Percentiles rank a stretch among this genome's conserved stretches.
phyloP scores from a whole-genome alignment of 371 early-diverging fungal species.

The Mortierella sp. region DNA sequence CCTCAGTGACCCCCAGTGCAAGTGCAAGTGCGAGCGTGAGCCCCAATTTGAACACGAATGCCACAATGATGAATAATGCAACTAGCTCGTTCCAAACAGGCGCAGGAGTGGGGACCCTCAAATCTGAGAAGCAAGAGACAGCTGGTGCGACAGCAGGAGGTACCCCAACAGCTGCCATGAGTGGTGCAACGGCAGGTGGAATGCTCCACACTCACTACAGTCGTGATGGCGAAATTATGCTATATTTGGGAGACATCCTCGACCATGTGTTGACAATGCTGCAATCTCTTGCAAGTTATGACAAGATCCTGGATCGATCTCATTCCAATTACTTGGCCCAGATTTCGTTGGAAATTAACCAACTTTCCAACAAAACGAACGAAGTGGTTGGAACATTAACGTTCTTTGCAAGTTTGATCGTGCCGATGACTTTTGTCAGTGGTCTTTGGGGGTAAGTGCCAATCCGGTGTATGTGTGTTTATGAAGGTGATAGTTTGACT shows the following conservation, averaged over 20 bases:
- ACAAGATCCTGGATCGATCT: slow-evolving; percentile 86
- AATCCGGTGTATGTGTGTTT: too few species aligned
- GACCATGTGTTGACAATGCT: slow-evolving; percentile 94
- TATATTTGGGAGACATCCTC: slow-evolving; percentile 89
- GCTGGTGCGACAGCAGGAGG: background rate
- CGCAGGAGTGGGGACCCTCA: too few species aligned
- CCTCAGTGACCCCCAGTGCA: too few species aligned
- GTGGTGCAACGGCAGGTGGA: slow-evolving; percentile 9
- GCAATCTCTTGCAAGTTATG: slow-evolving; percentile 85
- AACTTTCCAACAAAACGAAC: slow-evolving; percentile 88
- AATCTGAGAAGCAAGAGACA: background rate
- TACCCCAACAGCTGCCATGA: too few species aligned
- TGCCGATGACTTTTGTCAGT: slow-evolving; percentile 93
- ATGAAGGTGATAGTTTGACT: too few species aligned
- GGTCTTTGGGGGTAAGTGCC: slow-evolving; percentile 54
- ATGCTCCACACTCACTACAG: slow-evolving; percentile 7
- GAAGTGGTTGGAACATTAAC: slow-evolving; percentile 91
- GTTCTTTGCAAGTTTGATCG: slow-evolving; percentile 85
- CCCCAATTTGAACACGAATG: too few species aligned
- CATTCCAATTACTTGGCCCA: slow-evolving; percentile 95
- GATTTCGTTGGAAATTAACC: slow-evolving; percentile 93
- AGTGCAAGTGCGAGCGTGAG: too few species aligned
- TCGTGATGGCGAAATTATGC: slow-evolving; percentile 63
- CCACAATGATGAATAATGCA: slow-evolving; percentile 26
- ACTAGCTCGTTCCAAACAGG: slow-evolving; percentile 19